Percentiles rank a stretch among this genome's conserved stretches.
phyloP scores from a whole-genome alignment of 495 filamentous ascomycete species.

The Neurospora discreta region DNA sequence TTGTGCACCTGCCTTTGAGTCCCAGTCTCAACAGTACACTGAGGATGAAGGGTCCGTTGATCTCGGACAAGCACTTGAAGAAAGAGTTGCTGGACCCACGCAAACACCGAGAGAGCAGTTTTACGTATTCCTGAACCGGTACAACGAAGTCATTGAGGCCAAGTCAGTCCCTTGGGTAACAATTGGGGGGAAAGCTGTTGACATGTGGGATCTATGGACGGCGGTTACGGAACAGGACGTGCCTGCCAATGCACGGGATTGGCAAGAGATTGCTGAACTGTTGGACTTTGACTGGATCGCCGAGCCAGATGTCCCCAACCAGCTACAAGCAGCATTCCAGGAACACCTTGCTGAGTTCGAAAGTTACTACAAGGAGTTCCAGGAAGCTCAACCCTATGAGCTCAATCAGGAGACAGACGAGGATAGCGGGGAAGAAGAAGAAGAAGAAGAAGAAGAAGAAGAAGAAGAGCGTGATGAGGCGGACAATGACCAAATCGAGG shows the following conservation, averaged over 20 bases:
- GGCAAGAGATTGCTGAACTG: slow-evolving; percentile 25
- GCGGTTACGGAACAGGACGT: slow-evolving; percentile 18
- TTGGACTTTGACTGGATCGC: slow-evolving; percentile 30
- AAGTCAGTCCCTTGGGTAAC: slow-evolving; percentile 11
- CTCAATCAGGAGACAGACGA: neutral
- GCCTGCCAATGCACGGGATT: slow-evolving; percentile 19
- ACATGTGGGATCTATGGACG: slow-evolving; percentile 28
- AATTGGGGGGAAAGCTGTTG: slow-evolving; percentile 15
- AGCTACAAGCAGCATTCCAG: slow-evolving; percentile 26
- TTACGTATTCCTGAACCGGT: slow-evolving; percentile 15
- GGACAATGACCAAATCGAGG: slow-evolving; percentile 8
- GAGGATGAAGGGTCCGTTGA: neutral
- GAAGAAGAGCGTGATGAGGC: slow-evolving; percentile 7
- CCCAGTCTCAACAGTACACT: neutral
- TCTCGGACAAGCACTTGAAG: neutral
- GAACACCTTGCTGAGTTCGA: slow-evolving; percentile 22
- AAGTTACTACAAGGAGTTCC: slow-evolving; percentile 15
- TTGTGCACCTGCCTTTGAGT: neutral
- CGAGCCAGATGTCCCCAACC: slow-evolving; percentile 14
- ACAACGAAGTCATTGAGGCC: slow-evolving; percentile 1
- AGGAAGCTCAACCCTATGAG: neutral
- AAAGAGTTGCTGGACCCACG: neutral
- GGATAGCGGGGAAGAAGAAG: slow-evolving; percentile 2
- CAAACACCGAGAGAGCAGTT: slow-evolving; percentile 11
- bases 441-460: neutral